Base-by-base conservation (phyloP, 345 rosid species). In the Eucalyptus albens region DNA sequence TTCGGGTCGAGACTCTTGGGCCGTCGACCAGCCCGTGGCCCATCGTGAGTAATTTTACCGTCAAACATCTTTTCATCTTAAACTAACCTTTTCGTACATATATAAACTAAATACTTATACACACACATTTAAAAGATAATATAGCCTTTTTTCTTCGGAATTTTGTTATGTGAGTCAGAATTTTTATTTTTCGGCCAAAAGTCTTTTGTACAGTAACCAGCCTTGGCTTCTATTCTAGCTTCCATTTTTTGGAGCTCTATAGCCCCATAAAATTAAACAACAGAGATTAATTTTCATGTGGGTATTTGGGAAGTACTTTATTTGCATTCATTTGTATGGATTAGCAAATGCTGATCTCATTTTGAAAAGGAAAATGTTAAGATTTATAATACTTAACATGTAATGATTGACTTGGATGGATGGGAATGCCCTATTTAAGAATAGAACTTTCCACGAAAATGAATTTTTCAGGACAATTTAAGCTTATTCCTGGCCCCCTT, bases 361-460 rank as follows among this genome's bases (percentile, higher is more conserved):
- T 40, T 77, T 22, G 29, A 12, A 40, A 72, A 77, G 3, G 47
- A 40, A 77, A 77, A 40, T 21, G 29, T 2, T 40, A 40, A 21
- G 26, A 37, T 9, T 77, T 21, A 40, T 40, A 21, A 11, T 21
- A 21, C 29, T 40, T 40, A 26, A 21, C 0, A 6, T 37, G 29
- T 10, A 77, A 40, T 11, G 47, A 40, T 40, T 77, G 16, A 77
- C 0, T 11, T 40, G 29, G 9, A 40, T 77, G 9, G 47, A 77
- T 21, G 8, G 0, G 14, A 40, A 21, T 0, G 2, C 0, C 1
- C 3, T 11, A 11, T 0, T 11, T 21, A 77, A 37, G 8, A 19
- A 11, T 0, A 77, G 0, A 40, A 40, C 29, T 77, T 37, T 1
- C 0, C 0, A 40, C 0, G 2, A 21, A 40, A 40, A 40, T 72